Evolutionary conservation across 177 flowering plant genomes (phyloP).

Genomic region (Vitis hybrid): DNA sequence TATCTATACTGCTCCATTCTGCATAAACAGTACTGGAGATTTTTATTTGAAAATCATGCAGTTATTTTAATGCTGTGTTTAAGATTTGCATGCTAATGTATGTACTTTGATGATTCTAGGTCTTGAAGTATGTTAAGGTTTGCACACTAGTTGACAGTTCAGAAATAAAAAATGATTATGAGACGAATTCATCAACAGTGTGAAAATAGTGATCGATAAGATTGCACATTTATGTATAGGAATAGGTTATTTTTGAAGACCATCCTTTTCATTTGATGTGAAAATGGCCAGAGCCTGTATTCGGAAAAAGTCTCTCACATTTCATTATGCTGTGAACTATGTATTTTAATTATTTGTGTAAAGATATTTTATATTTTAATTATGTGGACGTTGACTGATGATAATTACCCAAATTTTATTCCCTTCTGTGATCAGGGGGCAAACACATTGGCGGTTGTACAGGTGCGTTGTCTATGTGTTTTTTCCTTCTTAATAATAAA

Average conservation of each 20-base stretch:
- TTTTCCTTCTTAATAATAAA: slow-evolving; percentile 2
- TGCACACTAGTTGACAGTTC: neutral
- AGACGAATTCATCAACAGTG: neutral
- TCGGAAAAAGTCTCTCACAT: neutral
- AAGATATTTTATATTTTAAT: neutral
- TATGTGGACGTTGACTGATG: neutral
- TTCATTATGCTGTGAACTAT: no score
- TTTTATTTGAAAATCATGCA: neutral
- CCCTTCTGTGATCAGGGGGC: slow-evolving; percentile 58
- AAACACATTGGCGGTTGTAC: slow-evolving; percentile 95
- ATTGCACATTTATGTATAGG: neutral
- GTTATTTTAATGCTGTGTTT: neutral
- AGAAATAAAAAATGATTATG: neutral
- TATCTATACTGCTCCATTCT: no score
- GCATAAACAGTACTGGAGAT: neutral
- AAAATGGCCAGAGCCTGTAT: neutral
- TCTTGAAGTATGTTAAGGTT: neutral
- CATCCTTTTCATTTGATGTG: neutral
- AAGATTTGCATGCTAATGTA: neutral
- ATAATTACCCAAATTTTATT: slow-evolving; percentile 3
- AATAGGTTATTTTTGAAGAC: neutral
- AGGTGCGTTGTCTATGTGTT: slow-evolving; percentile 44
- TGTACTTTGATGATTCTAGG: neutral
- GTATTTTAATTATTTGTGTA: neutral
- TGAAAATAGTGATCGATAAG: neutral